Percentiles rank a stretch among this genome's conserved stretches.
phyloP scores from a whole-genome alignment of 2,329 filamentous ascomycete species.

The Neobulgaria alba region DNA sequence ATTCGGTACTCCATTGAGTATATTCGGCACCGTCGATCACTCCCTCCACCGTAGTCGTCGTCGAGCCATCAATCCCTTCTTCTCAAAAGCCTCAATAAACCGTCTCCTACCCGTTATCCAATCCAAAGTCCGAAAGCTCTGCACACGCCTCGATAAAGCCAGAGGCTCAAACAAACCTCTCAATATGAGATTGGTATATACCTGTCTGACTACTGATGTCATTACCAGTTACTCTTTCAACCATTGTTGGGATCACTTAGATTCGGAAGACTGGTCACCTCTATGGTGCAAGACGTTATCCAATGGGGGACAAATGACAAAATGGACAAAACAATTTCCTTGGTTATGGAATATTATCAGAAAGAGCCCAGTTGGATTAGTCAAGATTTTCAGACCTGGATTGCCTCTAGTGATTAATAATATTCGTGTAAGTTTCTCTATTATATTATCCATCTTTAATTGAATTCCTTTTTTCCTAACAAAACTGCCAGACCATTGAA shows the following conservation, averaged over 20 bases:
- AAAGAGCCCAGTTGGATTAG: neutral
- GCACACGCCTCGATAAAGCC: neutral
- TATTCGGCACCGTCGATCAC: slow-evolving; percentile 10
- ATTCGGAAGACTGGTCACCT: neutral
- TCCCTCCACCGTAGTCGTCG: slow-evolving; percentile 12
- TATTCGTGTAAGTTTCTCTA: neutral
- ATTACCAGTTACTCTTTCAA: slow-evolving; percentile 1
- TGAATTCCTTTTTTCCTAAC: too few relatives aligned
- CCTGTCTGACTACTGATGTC: neutral
- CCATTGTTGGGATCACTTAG: neutral
- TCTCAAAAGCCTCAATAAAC: slow-evolving; percentile 7
- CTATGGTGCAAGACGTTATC: neutral
- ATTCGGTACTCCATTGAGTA: slow-evolving; percentile 4
- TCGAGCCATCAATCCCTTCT: slow-evolving; percentile 10
- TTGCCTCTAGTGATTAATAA: neutral
- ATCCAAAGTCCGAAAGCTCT: slow-evolving; percentile 8
- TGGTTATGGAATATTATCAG: neutral
- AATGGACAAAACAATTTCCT: neutral
- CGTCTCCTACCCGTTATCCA: slow-evolving; percentile 9
- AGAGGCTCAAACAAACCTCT: neutral
- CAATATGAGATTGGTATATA: neutral
- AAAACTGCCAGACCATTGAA: too few relatives aligned
- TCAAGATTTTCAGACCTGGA: neutral
- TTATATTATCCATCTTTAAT: neutral
- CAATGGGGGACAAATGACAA: neutral